Evolutionary conservation across 2,329 filamentous ascomycete species (phyloP), one percentile per base, ranked within the genome.

Genomic region (Fusarium fujikuroi): DNA sequence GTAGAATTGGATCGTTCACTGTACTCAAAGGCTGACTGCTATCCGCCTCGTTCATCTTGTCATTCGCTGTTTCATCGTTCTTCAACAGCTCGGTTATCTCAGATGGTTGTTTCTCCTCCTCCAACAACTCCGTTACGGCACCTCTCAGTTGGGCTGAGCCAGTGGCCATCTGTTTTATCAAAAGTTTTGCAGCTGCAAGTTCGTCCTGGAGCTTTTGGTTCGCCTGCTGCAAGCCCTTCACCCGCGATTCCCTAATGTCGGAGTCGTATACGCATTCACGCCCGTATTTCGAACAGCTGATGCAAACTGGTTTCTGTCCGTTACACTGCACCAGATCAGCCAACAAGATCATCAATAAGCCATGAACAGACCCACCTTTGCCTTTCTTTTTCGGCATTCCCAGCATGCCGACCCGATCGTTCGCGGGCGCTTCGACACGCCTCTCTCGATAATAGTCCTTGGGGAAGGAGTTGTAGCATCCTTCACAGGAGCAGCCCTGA

Each of bases 251-350:
- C 0, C 10, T 34, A 1, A 44, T 15, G 3, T 63, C 63, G 11
- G 68, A 40, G 11, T 70, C 68, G 19, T 72, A 70, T 8, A 68
- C 32, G 25, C 68, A 70, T 28, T n/a, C n/a, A n/a, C 25, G 39
- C 0, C 25, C 34, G 7, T 36, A 9, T 19, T 68, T 70, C 7
- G 28, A 34, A 9, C 68, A 70, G 36, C 9, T 63, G 7, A 10
- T 18, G 12, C 68, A 70, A 4, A 58, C 7, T 1, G 68, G 68
- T 2, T 57, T 70, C 2, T 42, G 8, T 1, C 68, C 68, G 10
- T 72, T 62, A 12, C 68, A 70, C 32, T n/a, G n/a, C n/a, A n/a
- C n/a, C n/a, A n/a, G n/a, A n/a, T n/a, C n/a, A n/a, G n/a, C n/a
- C n/a, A n/a, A n/a, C n/a, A n/a, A n/a, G n/a, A n/a, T n/a, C n/a